Base-by-base conservation (phyloP, 1,284 basidiomycete species). In the Inonotus hispidus region DNA sequence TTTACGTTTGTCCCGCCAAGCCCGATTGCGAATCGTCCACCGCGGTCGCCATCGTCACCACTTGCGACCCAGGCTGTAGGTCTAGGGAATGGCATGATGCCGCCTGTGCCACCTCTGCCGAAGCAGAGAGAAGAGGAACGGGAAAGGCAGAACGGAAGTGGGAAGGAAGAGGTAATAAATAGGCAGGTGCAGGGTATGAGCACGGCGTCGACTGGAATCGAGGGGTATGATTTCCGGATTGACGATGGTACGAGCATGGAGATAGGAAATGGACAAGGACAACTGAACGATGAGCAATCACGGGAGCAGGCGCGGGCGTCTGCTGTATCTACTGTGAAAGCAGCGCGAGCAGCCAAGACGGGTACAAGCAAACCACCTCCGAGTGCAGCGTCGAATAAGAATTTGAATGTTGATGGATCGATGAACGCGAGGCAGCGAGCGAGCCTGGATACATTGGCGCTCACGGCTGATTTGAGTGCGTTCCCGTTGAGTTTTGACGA, bases 1-100 rank as follows among this genome's bases (percentile, higher is more conserved):
- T 92, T 92, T 79, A 88, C 88, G 46, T 92, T 92, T 70, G 89
- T 92, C 7, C 90, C 90, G 23, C 90, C 90, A 0, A 90, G 87
- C 3, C 90, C 90, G 5, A 91, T 92, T 64, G 89, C 88, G 16
- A 82, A 88, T 66, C 78, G 86, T 53, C 90, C 89, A 2, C 86
- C 86, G 35, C 82, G 84, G 59, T 90, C 88, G 19, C 86, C 86
- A 35, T 82, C 83, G 59, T 90, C 88, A 19, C 88, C 87, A 19
- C 76, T 87, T 37, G 78, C 72, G 35, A 81, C 85, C 69, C 82
- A 85, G 64, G 75, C 80, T 57, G 41, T 21, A n/a, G 41, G 16
- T 3, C 7, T 16, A 43, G 41, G 41, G 7, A 14, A n/a, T 43
- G 29, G 81, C 3, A 32, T 21, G 13, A 25, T 38, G 45, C 38